Evolutionary conservation across 2,329 filamentous ascomycete genomes (phyloP).

Genomic region (Sarocladium kiliense): DNA sequence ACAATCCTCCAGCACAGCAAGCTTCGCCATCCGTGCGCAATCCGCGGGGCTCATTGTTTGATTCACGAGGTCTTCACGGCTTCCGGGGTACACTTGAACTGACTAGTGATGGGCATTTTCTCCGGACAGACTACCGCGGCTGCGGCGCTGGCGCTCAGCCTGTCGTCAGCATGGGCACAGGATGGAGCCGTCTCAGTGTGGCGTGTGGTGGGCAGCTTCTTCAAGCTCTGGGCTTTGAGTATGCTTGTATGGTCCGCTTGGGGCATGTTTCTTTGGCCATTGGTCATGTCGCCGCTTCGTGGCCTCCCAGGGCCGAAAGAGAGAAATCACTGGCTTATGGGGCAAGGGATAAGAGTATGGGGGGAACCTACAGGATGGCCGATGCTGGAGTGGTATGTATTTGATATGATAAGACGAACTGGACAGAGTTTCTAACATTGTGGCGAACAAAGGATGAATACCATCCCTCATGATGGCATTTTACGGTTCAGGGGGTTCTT

Average conservation of each 20-base stretch:
- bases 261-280: slow-evolving; percentile 1
- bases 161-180: background rate
- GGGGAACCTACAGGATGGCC: background rate
- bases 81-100: no score
- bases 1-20: background rate
- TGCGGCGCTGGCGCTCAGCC: background rate
- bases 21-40: background rate
- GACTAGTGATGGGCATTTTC: background rate
- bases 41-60: background rate
- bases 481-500: slow-evolving; percentile 60
- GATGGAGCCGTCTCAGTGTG: background rate
- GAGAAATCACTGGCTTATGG: slow-evolving; percentile 4
- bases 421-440: background rate
- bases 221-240: background rate
- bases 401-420: no score
- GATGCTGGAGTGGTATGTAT: slow-evolving; percentile 5
- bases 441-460: slow-evolving; percentile 43
- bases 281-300: background rate
- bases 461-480: slow-evolving; percentile 61
- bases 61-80: background rate
- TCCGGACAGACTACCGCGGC: background rate
- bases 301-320: background rate
- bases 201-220: background rate
- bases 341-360: background rate
- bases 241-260: background rate